A percentile compares a stretch with the other conserved stretches of the same genome.
phyloP scores from a whole-genome alignment of 2,329 filamentous ascomycete species.

The Cephalotrichum gorgonifer region DNA sequence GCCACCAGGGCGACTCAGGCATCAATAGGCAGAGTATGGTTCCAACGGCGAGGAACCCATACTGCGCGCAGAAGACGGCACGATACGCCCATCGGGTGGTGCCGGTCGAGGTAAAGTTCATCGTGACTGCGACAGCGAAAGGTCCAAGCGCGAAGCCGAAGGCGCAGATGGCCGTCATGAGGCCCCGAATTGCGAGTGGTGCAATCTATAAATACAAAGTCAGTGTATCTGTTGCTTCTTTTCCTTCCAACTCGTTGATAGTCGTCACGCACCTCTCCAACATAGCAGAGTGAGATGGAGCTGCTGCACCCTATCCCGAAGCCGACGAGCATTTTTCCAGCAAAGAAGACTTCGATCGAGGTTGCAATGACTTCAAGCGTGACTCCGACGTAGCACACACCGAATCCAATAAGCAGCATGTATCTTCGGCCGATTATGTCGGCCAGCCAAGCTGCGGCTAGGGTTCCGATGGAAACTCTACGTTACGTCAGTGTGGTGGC shows the following conservation, averaged over 20 bases:
- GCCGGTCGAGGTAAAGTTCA: constrained; percentile 15
- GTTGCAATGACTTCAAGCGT: constrained; percentile 29
- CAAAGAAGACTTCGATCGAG: constrained; percentile 26
- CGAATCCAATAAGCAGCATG: constrained; percentile 21
- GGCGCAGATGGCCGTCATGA: constrained; percentile 16
- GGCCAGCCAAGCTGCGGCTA: constrained; percentile 20
- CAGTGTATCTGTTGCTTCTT: not conserved
- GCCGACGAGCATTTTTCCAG: constrained; percentile 29
- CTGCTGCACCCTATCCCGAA: constrained; percentile 17
- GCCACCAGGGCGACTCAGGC: constrained; percentile 31
- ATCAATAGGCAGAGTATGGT: constrained; percentile 21
- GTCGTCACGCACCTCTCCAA: constrained; percentile 17
- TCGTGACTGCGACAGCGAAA: constrained; percentile 18
- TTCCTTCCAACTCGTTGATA: no score
- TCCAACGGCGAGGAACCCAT: constrained; percentile 19
- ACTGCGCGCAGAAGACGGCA: constrained; percentile 20
- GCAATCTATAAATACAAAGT: constrained; percentile 10
- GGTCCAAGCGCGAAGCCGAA: constrained; percentile 19
- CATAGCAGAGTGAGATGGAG: constrained; percentile 14
- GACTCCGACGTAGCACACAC: constrained; percentile 24
- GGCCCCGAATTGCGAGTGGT: constrained; percentile 16
- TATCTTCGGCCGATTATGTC: constrained; percentile 22
- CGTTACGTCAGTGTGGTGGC: not conserved
- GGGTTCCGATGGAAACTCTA: constrained; percentile 14
- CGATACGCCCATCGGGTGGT: constrained; percentile 21